Base-by-base conservation (phyloP, 345 rosid species). In the Melastoma malabathricum region DNA sequence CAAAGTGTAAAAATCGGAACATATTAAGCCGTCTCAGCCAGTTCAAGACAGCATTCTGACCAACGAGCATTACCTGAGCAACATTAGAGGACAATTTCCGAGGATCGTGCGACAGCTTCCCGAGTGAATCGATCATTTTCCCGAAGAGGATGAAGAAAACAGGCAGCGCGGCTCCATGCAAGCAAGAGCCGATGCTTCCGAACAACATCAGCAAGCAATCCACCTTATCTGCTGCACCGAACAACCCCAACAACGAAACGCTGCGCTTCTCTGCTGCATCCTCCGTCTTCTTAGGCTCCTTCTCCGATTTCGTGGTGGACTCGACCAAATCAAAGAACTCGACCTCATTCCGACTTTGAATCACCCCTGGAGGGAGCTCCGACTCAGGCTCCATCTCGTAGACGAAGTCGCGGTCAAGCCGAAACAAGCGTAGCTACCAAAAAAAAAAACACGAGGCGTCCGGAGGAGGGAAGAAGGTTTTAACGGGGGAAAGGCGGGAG, bases 131-230 rank as follows among this genome's bases (percentile, higher is more conserved):
- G 15, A 87, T 62, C 89, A 84, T 64, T 25, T 62, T 70, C 41
- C 84, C 90, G 10, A 84, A 81, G 64, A 84, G 66, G 39, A 81
- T 43, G 43, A 84, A 76, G 68, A 87, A 84, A 12, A 76, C 63
- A 0, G 96, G 96, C 61, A 83, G 83, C 3, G 83, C 74, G 15
- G 74, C 81, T 6, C 96, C 96, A 14, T 79, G 94, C 12, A 76
- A n/a, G 58, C 69, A 75, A 0, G 94, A 70, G 0, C 89, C 96
- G 47, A 74, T 39, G 47, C 76, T 66, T 14, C 90, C 96, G 0
- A 84, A 19, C 22, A 76, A 50, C 94, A 84, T 88, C 57, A 84
- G 45, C 3, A 68, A 3, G 52, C 15, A 78, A 59, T 82, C 94
- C 20, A 66, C 6, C 29, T 62, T 68, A 69, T 84, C 94, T 0